Conservation (phyloP, 352 stramenopile genomes). For the Plasmopara halstedii region DNA sequence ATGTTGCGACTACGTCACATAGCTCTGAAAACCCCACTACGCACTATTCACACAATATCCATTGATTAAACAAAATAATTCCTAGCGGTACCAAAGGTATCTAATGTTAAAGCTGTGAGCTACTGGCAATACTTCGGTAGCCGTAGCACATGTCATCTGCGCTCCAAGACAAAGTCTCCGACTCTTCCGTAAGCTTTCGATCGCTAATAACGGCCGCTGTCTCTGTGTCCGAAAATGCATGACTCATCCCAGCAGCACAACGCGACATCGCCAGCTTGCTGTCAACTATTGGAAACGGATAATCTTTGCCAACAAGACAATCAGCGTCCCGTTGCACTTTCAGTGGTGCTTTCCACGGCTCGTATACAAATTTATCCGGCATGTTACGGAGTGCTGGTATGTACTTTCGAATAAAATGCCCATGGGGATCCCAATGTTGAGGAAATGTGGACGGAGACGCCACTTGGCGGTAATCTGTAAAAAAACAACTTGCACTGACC, state of each 20-base stretch:
- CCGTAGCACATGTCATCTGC: slow-evolving; percentile 27
- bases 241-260: slow-evolving; percentile 89
- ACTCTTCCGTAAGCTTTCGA: slow-evolving; percentile 4
- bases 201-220: slow-evolving; percentile 3
- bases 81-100: no score
- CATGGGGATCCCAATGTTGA: slow-evolving; percentile 91
- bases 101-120: no score
- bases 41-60: no score
- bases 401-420: slow-evolving; percentile 88
- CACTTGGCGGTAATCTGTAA: slow-evolving; percentile 93
- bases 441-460: slow-evolving; percentile 88
- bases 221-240: slow-evolving; percentile 23
- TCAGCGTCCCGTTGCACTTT: slow-evolving; percentile 76
- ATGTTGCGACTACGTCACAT: no score
- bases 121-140: slow-evolving; percentile 15
- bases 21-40: no score
- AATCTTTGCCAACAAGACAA: slow-evolving; percentile 90
- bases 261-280: slow-evolving; percentile 79
- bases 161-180: slow-evolving; percentile 5
- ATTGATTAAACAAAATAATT: no score
- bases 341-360: slow-evolving; percentile 93
- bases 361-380: slow-evolving; percentile 94
- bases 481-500: slow-evolving; percentile 92
- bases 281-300: slow-evolving; percentile 94
- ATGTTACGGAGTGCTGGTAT: slow-evolving; percentile 87